Percentiles rank a stretch among this genome's conserved stretches.
Evolutionary conservation across 1,139 yeast genomes (phyloP).

Genomic region (Saccharomyces hybrid): DNA sequence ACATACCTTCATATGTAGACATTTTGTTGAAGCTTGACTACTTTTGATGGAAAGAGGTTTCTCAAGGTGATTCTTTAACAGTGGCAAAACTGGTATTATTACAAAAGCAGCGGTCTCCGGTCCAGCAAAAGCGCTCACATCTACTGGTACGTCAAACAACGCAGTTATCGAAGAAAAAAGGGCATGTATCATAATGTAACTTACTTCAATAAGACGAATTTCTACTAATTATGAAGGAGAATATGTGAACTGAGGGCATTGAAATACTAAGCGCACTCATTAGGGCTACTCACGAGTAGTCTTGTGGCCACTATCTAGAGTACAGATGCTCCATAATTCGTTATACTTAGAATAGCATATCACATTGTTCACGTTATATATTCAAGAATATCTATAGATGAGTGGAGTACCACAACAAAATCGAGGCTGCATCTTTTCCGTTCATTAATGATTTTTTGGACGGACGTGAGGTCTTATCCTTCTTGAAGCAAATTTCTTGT

Average conservation of each 20-base stretch:
- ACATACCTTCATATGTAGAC: conserved; percentile 24
- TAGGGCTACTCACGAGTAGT: neutral
- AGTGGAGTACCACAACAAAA: conserved; percentile 4
- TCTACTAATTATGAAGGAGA: neutral
- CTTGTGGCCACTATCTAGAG: neutral
- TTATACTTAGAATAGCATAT: neutral
- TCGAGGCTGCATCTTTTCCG: neutral
- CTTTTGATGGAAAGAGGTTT: neutral
- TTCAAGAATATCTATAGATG: neutral
- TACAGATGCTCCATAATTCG: neutral
- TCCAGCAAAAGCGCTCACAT: neutral
- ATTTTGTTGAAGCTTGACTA: conserved; percentile 3
- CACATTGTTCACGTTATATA: neutral
- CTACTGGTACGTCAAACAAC: conserved; percentile 2
- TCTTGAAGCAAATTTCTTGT: neutral
- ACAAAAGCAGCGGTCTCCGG: neutral
- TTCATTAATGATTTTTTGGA: neutral
- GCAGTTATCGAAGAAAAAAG: neutral
- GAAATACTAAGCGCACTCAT: neutral
- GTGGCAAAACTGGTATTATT: neutral
- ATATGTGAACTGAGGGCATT: too few relatives aligned
- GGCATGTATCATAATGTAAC: neutral
- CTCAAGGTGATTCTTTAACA: neutral
- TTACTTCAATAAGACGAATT: neutral
- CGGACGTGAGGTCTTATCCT: neutral